Percentiles rank a stretch among this genome's conserved stretches.
These are phyloP conservation scores for Penicillium sp. DNA, from an alignment of 2,329 filamentous ascomycete species.

Conservation along the genomic window DNA sequence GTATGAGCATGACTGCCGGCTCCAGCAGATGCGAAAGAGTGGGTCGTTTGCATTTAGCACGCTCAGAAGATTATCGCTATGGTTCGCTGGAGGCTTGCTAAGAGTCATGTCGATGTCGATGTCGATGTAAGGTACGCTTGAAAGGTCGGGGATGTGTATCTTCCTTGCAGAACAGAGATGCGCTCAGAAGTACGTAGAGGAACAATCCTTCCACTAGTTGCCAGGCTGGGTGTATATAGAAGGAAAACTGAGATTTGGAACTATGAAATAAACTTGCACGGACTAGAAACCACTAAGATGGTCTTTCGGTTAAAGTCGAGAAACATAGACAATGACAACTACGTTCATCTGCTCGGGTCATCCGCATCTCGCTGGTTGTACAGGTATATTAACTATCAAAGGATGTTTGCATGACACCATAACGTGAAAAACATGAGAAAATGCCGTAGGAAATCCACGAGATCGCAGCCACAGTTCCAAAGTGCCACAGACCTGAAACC, in stretches of 20 bases:
- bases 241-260: neutral
- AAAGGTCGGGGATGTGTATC: neutral
- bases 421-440: constrained; percentile 12
- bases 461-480: neutral
- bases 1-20: constrained; percentile 32
- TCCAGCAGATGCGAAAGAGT: constrained; percentile 34
- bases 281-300: neutral
- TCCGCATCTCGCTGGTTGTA: constrained; percentile 9
- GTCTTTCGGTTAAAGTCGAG: too few relatives aligned
- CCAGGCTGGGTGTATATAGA: neutral
- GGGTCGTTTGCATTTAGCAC: constrained; percentile 18
- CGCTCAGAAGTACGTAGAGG: neutral
- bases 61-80: constrained; percentile 3
- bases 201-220: neutral
- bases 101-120: constrained; percentile 7
- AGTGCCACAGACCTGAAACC: neutral
- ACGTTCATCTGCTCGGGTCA: neutral
- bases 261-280: neutral
- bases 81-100: neutral
- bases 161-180: neutral
- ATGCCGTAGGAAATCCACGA: constrained; percentile 3
- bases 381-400: constrained; percentile 22
- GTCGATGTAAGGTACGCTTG: constrained; percentile 6
- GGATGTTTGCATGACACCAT: constrained; percentile 19
- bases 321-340: neutral